Base-by-base conservation (phyloP, 306 rosid genomes). In the Mimosa bimucronata region DNA sequence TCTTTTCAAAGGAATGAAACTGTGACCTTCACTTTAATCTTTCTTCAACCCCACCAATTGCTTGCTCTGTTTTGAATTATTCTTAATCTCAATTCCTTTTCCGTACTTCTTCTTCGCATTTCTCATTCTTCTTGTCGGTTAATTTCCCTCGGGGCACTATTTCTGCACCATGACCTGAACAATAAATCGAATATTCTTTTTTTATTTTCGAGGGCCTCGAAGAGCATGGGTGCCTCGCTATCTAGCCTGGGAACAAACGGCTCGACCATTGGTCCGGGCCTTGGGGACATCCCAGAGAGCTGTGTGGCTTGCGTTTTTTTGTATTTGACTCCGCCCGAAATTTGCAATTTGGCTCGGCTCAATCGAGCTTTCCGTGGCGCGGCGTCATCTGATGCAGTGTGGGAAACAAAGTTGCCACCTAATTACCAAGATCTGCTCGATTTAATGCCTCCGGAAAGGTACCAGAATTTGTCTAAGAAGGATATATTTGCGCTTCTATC, bases 241-340 rank as follows among this genome's bases (percentile, higher is more conserved):
- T 92, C 98, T 72, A 88, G 77, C 87, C 79, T 88, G 10, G 98
- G 87, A 19, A 28, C 85, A 28, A 88, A 88, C 78, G 98, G 95
- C 66, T 87, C 85, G 30, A 71, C 82, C 66, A 31, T 37, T 28
- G 93, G 87, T n/a, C 97, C 95, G 38, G 92, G 97, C 44, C 88
- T 94, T 46, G 98, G 97, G 6, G 98, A 94, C 85, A 94, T 94
- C 40, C 97, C 97, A 41, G 98, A 94, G 86, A 77, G 78, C 77
- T 94, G 97, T 67, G 97, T 94, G 58, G 98, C 98, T 19, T 89
- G 98, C 74, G 97, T 92, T 13, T 92, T 94, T 71, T 80, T 91
- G 14, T 83, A 92, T 69, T 89, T 94, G 26, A 84, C 95, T 71
- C 97, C 98, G 60, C 98, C 92, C 55, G 95, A 94, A 89, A 94